phyloP scores from a whole-genome alignment of 1,284 basidiomycete species.

The Cutaneotrichosporon daszewskae region DNA sequence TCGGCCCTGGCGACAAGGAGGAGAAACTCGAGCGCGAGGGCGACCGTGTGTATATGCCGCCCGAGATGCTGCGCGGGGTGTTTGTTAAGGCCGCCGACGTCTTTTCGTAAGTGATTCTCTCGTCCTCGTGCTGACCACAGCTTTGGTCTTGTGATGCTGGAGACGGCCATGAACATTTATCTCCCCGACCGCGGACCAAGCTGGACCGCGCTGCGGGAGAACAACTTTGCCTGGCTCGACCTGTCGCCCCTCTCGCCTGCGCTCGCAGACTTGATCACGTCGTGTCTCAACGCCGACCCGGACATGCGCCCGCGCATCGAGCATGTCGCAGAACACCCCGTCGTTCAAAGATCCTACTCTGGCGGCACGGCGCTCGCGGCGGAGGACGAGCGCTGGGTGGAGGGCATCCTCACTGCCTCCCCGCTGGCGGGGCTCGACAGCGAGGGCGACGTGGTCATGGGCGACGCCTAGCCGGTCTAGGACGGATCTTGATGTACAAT shows the following conservation, averaged over 20 bases:
- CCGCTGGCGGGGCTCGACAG: constrained; percentile 4
- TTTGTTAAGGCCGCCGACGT: constrained; percentile 94
- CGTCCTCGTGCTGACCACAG: constrained; percentile 47
- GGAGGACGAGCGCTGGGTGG: constrained; percentile 40
- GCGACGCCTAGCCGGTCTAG: no score
- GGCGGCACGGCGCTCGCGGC: constrained; percentile 45
- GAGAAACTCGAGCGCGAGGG: constrained; percentile 80
- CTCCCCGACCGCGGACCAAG: constrained; percentile 91
- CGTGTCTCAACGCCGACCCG: constrained; percentile 74
- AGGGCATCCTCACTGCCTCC: constrained; percentile 29
- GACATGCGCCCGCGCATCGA: constrained; percentile 57
- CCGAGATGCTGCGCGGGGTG: constrained; percentile 84
- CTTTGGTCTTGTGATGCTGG: constrained; percentile 90
- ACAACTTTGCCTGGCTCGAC: constrained; percentile 88
- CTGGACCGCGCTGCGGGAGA: constrained; percentile 88
- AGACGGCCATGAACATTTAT: constrained; percentile 90
- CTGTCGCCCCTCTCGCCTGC: constrained; percentile 62
- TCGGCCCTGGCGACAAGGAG: constrained; percentile 15
- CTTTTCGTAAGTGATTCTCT: constrained; percentile 65
- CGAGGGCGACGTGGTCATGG: constrained; percentile 20
- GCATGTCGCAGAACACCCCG: constrained; percentile 59
- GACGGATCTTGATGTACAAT: no score
- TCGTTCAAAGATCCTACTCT: constrained; percentile 63
- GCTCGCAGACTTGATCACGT: constrained; percentile 63
- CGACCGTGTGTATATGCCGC: constrained; percentile 96